phyloP scores from a whole-genome alignment of 2,329 filamentous ascomycete species.

The Dothideomycetidae sp. region DNA sequence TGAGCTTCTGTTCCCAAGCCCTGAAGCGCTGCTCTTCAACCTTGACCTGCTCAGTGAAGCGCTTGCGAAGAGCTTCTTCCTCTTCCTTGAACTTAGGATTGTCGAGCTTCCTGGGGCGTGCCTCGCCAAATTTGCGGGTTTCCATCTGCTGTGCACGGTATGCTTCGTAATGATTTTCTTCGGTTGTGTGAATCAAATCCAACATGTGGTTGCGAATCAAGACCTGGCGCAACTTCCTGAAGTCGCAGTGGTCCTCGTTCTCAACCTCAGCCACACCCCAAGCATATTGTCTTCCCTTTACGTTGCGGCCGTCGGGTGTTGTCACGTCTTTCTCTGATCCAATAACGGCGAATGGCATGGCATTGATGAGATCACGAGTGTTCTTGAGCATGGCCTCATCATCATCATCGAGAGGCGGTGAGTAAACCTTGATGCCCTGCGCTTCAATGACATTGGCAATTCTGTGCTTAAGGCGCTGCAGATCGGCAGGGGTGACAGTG shows the following conservation, averaged over 20 bases:
- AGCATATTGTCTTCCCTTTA: conserved; percentile 97
- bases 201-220: conserved; percentile 97
- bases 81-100: conserved; percentile 99
- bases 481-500: conserved; percentile 82
- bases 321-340: conserved; percentile 99
- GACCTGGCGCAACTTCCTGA: conserved; percentile 99
- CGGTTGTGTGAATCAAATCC: conserved; percentile 97
- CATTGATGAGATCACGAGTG: conserved; percentile 83
- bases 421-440: conserved; percentile 99
- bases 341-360: conserved; percentile 98
- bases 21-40: conserved; percentile 98
- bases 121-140: conserved; percentile 97
- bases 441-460: conserved; percentile 92
- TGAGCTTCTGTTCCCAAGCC: conserved; percentile 99
- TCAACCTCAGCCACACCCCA: conserved; percentile 99
- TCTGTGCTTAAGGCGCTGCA: conserved; percentile 88
- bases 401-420: conserved; percentile 93
- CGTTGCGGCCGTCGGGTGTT: conserved; percentile 85
- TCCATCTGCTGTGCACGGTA: conserved; percentile 99
- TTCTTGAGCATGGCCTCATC: conserved; percentile 93
- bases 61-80: conserved; percentile 93
- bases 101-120: conserved; percentile 90
- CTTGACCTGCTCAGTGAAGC: conserved; percentile 99
- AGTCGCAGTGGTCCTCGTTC: conserved; percentile 99
- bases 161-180: conserved; percentile 97